These are phyloP conservation scores for Picochlorum sp. DNA, from an alignment of 139 green algal genomes.

Conservation along the genomic window DNA sequence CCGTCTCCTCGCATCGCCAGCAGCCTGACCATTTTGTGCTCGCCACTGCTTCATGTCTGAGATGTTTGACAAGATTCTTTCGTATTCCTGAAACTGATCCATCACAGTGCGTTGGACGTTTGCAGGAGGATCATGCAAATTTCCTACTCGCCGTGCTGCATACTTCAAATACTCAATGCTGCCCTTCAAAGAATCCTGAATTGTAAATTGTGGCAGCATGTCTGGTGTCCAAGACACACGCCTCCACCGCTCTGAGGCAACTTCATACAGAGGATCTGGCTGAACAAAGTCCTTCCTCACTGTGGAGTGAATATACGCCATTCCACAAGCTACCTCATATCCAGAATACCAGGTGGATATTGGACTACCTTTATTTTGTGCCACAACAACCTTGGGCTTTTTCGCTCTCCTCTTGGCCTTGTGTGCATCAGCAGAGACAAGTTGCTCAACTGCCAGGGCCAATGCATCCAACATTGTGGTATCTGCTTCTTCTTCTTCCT, in stretches of 20 bases:
- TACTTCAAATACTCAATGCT: constrained; percentile 2
- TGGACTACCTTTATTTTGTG: neutral
- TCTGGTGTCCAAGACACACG: neutral
- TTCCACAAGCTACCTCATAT: constrained; percentile 1
- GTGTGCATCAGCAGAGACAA: neutral
- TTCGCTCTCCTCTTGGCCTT: neutral
- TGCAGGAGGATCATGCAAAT: neutral
- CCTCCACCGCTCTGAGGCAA: neutral
- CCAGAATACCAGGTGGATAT: neutral
- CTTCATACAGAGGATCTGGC: neutral
- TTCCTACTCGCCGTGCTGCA: neutral
- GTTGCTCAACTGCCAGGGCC: too few relatives aligned
- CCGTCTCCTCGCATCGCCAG: too few relatives aligned
- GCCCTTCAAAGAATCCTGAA: neutral
- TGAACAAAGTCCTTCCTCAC: neutral
- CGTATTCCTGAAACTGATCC: neutral
- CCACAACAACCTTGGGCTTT: neutral
- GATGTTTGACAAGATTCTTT: too few relatives aligned
- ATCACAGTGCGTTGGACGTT: neutral
- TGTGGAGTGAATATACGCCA: neutral
- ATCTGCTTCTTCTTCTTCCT: too few relatives aligned
- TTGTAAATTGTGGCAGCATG: neutral
- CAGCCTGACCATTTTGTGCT: too few relatives aligned
- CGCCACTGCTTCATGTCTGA: too few relatives aligned
- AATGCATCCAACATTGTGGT: too few relatives aligned